phyloP scores from a whole-genome alignment of 2,329 filamentous ascomycete genomes.

The Metarhizium brunneum region DNA sequence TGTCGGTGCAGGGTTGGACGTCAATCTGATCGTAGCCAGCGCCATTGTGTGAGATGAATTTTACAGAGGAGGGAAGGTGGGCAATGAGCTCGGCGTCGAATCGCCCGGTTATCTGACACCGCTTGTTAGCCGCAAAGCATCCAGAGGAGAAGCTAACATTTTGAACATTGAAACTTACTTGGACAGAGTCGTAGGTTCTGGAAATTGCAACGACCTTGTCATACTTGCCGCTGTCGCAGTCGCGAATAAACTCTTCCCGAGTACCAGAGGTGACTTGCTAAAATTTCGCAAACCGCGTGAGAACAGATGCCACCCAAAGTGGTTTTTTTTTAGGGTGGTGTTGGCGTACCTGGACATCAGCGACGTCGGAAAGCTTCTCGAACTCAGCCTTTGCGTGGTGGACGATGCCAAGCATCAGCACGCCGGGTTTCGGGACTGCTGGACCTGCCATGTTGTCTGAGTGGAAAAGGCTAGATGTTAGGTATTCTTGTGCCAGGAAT shows the following conservation, averaged over 20 bases:
- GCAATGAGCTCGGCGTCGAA: slow-evolving; percentile 53
- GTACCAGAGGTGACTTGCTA: slow-evolving; percentile 10
- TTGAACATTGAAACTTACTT: slow-evolving; percentile 3
- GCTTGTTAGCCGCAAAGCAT: background rate
- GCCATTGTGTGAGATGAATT: slow-evolving; percentile 32
- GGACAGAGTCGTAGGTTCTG: slow-evolving; percentile 37
- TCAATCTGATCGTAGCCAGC: slow-evolving; percentile 64
- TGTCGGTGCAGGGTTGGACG: slow-evolving; percentile 46
- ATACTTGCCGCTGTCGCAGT: slow-evolving; percentile 47
- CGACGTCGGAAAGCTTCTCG: slow-evolving; percentile 9
- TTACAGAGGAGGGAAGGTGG: slow-evolving; percentile 28
- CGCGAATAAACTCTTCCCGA: slow-evolving; percentile 17
- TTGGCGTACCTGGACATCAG: slow-evolving; percentile 8
- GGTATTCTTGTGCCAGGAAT: too few relatives aligned
- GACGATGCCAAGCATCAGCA: slow-evolving; percentile 12
- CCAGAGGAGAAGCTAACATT: background rate
- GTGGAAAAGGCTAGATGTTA: too few relatives aligned
- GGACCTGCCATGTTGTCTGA: background rate
- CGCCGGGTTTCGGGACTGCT: slow-evolving; percentile 4
- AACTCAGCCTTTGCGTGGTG: slow-evolving; percentile 11
- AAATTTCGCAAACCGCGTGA: background rate
- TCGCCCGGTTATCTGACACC: slow-evolving; percentile 42
- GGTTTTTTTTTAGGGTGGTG: too few relatives aligned
- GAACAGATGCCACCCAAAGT: background rate
- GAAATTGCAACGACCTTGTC: slow-evolving; percentile 50